Evolutionary conservation across 805 yeast species (phyloP).

Genomic region (Wickerhamiella siamensis): DNA sequence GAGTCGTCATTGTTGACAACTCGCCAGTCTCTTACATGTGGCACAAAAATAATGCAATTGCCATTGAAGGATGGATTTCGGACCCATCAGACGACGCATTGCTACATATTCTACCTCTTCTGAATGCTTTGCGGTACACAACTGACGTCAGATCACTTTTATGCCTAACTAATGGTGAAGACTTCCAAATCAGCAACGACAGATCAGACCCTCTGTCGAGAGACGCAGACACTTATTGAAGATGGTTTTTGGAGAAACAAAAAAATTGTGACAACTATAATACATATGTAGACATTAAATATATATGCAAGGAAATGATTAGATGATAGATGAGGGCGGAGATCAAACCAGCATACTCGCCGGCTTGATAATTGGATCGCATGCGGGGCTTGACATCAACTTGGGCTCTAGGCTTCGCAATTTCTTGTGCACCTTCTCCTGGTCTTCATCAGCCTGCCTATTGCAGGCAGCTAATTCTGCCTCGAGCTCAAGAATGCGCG

Average conservation of each 20-base stretch:
- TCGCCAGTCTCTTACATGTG: slow-evolving; percentile 79
- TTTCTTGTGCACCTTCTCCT: background rate
- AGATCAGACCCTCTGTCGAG: background rate
- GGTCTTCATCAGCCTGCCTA: background rate
- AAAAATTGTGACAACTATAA: too few species aligned
- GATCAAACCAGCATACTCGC: too few species aligned
- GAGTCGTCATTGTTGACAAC: slow-evolving; percentile 72
- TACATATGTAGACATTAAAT: background rate
- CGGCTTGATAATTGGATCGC: too few species aligned
- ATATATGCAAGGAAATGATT: too few species aligned
- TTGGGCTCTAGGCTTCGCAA: background rate
- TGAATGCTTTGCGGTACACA: slow-evolving; percentile 60
- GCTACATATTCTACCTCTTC: slow-evolving; percentile 64
- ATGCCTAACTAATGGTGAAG: slow-evolving; percentile 61
- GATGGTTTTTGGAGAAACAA: too few species aligned
- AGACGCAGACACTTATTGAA: background rate
- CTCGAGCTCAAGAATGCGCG: slow-evolving; percentile 42
- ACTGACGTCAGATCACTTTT: slow-evolving; percentile 73
- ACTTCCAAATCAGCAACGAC: slow-evolving; percentile 10
- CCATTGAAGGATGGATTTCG: slow-evolving; percentile 95
- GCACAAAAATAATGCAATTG: slow-evolving; percentile 78
- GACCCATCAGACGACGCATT: slow-evolving; percentile 86
- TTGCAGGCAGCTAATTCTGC: background rate
- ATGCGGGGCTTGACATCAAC: background rate
- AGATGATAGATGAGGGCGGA: too few species aligned